Evolutionary conservation across 2,329 filamentous ascomycete species (phyloP).

Genomic region (Gliomastix tumulicola): DNA sequence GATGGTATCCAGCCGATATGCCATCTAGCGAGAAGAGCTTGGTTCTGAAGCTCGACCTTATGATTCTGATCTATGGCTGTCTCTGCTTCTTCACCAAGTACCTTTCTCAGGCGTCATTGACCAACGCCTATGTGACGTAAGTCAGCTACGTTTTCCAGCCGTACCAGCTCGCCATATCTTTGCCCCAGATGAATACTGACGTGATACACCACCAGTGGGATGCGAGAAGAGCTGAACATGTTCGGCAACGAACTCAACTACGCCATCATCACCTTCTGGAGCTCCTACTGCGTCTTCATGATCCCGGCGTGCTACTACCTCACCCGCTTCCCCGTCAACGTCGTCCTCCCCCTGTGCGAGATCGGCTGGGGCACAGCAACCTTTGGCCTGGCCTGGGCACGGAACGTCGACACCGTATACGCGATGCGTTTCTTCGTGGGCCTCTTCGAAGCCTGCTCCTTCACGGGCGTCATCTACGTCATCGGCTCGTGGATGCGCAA

Average conservation of each 20-base stretch:
- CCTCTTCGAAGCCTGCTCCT: constrained; percentile 18
- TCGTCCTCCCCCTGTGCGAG: constrained; percentile 18
- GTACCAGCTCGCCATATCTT: background rate
- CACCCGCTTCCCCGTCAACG: constrained; percentile 26
- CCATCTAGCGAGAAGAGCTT: constrained; percentile 21
- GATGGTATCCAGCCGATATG: constrained; percentile 25
- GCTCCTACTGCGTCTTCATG: constrained; percentile 30
- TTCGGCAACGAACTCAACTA: constrained; percentile 24
- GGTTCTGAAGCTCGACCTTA: constrained; percentile 26
- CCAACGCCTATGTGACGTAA: constrained; percentile 26
- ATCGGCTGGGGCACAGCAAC: constrained; percentile 21
- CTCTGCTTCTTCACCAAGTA: constrained; percentile 32
- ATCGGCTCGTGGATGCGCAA: constrained; percentile 27
- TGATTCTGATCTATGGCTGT: constrained; percentile 27
- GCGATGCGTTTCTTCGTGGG: constrained; percentile 26
- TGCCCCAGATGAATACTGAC: background rate
- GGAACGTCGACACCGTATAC: constrained; percentile 21
- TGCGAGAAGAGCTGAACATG: constrained; percentile 24
- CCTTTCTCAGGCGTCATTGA: constrained; percentile 26
- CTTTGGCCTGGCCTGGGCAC: constrained; percentile 19
- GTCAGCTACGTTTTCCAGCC: too few species aligned
- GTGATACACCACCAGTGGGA: constrained; percentile 21
- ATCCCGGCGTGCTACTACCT: constrained; percentile 29
- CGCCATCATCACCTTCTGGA: constrained; percentile 21
- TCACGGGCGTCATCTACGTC: constrained; percentile 20